Base-by-base conservation (phyloP, 345 rosid species). In the Salix exigua region DNA sequence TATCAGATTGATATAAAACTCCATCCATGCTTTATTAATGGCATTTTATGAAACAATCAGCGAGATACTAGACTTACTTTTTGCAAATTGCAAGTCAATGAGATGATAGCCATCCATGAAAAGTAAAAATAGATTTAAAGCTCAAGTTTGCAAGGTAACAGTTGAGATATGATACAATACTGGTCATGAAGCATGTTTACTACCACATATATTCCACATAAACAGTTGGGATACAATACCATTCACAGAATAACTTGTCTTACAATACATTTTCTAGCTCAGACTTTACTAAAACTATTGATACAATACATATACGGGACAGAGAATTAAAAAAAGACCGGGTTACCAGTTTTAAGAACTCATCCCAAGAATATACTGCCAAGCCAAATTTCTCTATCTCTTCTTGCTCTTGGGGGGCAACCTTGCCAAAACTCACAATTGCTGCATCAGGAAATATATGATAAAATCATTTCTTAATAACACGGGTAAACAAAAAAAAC, bases 361-460 rank as follows among this genome's bases (percentile, higher is more conserved):
- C 92, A 26, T 92, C 90, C 98, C 98, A 96, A 71, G 96, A 78
- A 82, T 94, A 91, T 50, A 84, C 84, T 30, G 82, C 80, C 81
- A 92, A 75, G 48, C 92, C 93, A 79, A 73, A 82, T 79, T 83
- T 88, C 79, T 86, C 88, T 80, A 87, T 88, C 78, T 87, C 91
- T 80, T 81, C 90, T 81, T 77, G 89, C 78, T 96, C 90, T 73
- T 83, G 88, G 60, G 80, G 75, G 73, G 93, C 82, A 78, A 92
- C 83, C 86, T 86, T 90, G 72, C 98, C 97, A 82, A 96, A 94
- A 85, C 99, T 96, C 82, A 96, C 97, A 80, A 96, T 86, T 85
- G 94, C 99, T 94, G 83, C 88, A 83, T 6, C 68, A 64, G 21
- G 62, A 80, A 67, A 46, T 60, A 70, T n/a, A 74, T 66, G 26